phyloP scores from a whole-genome alignment of 2,329 filamentous ascomycete species.

The Blumeriella jaapii region DNA sequence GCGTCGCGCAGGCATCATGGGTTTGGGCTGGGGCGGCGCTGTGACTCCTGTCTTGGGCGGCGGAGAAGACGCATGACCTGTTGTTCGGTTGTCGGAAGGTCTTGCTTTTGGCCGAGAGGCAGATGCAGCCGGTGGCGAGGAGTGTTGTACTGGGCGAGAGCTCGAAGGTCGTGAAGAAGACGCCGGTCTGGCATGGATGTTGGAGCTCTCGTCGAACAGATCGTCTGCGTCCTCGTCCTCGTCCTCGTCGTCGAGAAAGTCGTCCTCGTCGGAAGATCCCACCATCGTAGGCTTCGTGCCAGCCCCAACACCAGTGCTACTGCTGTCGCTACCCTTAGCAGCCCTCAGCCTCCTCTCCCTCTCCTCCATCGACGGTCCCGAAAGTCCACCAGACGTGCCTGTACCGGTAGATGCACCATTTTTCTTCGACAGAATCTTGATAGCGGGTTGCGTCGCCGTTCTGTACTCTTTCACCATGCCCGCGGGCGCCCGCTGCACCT shows the following conservation, averaged over 20 bases:
- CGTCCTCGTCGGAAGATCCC: conserved; percentile 19
- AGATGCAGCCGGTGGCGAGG: conserved; percentile 1
- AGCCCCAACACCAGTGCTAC: too few relatives aligned
- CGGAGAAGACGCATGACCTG: conserved; percentile 3
- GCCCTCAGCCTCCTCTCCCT: conserved; percentile 27
- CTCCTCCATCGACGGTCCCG: conserved; percentile 25
- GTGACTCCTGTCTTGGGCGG: conserved; percentile 2
- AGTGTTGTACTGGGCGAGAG: conserved; percentile 4
- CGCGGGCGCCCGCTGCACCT: conserved; percentile 38
- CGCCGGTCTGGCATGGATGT: background rate
- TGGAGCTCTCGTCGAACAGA: conserved; percentile 17
- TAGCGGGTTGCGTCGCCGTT: conserved; percentile 30
- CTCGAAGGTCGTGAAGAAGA: conserved; percentile 1
- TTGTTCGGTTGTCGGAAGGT: conserved; percentile 9
- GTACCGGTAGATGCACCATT: conserved; percentile 8
- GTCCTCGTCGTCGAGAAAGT: conserved; percentile 9
- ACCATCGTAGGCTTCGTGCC: conserved; percentile 12
- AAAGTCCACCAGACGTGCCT: conserved; percentile 10
- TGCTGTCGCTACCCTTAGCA: conserved; percentile 15
- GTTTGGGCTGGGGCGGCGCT: conserved; percentile 10
- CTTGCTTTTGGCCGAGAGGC: conserved; percentile 5
- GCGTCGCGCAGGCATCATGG: conserved; percentile 17
- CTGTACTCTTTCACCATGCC: conserved; percentile 43
- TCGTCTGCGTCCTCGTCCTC: too few relatives aligned
- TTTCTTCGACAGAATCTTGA: conserved; percentile 26